These are phyloP conservation scores for Periconia sp. DNA, from an alignment of 2,329 filamentous ascomycete species.

Conservation along the genomic window DNA sequence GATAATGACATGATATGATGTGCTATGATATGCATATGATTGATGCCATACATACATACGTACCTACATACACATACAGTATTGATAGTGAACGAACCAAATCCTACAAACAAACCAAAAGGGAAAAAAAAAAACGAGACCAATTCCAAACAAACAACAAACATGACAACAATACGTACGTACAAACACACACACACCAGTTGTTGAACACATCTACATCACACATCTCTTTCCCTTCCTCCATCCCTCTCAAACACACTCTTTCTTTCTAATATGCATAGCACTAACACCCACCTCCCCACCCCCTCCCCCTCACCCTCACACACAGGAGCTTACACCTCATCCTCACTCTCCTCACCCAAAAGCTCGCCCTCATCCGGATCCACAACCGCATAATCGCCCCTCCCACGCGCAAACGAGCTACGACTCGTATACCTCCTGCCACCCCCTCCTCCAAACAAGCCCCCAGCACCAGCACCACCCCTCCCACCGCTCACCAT, in stretches of 20 bases:
- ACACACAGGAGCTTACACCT: constrained; percentile 55
- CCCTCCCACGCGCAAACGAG: constrained; percentile 81
- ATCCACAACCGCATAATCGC: constrained; percentile 87
- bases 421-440: constrained; percentile 83
- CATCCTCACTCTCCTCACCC: constrained; percentile 91
- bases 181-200: too few species aligned
- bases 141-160: background rate
- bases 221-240: too few species aligned
- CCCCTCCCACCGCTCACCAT: constrained; percentile 55
- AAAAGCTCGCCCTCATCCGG: constrained; percentile 93
- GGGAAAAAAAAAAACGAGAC: background rate
- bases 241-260: background rate
- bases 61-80: background rate
- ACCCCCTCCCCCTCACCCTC: background rate
- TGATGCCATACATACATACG: background rate
- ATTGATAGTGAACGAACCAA: background rate
- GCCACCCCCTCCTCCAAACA: constrained; percentile 47
- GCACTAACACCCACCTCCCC: too few species aligned
- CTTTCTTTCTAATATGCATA: background rate
- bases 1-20: too few species aligned
- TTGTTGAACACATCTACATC: too few species aligned
- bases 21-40: too few species aligned
- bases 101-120: background rate
- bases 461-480: constrained; percentile 42
- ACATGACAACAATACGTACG: too few species aligned